A percentile compares a stretch with the other conserved stretches of the same genome.
Evolutionary conservation across 2,329 filamentous ascomycete genomes (phyloP).

Genomic region (Trichophyton simii): DNA sequence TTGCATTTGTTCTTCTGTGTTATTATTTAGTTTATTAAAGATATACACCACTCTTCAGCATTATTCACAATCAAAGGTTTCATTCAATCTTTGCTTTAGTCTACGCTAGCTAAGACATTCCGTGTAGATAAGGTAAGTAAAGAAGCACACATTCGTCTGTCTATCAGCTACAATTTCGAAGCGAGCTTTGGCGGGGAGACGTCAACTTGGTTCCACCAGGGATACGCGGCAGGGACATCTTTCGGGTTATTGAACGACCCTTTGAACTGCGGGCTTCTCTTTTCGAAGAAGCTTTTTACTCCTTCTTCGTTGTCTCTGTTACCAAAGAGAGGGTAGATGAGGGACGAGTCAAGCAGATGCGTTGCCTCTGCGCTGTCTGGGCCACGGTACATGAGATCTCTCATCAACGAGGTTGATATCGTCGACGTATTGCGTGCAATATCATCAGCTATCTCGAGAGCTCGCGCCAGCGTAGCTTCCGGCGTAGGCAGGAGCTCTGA

Average conservation of each 20-base stretch:
- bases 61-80: background rate
- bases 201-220: constrained; percentile 54
- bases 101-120: background rate
- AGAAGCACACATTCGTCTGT: background rate
- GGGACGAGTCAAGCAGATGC: constrained; percentile 50
- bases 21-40: background rate
- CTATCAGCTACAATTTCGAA: background rate
- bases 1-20: background rate
- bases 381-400: constrained; percentile 53
- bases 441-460: constrained; percentile 54
- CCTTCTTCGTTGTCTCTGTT: constrained; percentile 54
- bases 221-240: constrained; percentile 48
- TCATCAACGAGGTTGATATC: constrained; percentile 54
- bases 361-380: constrained; percentile 51
- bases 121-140: background rate
- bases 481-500: constrained; percentile 48
- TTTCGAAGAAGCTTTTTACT: constrained; percentile 56
- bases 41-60: background rate
- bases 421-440: constrained; percentile 54
- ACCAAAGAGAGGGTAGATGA: constrained; percentile 31
- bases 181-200: constrained; percentile 16
- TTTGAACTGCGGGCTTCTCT: constrained; percentile 50
- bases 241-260: constrained; percentile 40
- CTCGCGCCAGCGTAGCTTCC: constrained; percentile 50
- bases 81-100: background rate